A percentile compares a stretch with the other conserved stretches of the same genome.
These are phyloP conservation scores for Phytopythium helicoides DNA, from an alignment of 352 stramenopile genomes.

Conservation along the genomic window DNA sequence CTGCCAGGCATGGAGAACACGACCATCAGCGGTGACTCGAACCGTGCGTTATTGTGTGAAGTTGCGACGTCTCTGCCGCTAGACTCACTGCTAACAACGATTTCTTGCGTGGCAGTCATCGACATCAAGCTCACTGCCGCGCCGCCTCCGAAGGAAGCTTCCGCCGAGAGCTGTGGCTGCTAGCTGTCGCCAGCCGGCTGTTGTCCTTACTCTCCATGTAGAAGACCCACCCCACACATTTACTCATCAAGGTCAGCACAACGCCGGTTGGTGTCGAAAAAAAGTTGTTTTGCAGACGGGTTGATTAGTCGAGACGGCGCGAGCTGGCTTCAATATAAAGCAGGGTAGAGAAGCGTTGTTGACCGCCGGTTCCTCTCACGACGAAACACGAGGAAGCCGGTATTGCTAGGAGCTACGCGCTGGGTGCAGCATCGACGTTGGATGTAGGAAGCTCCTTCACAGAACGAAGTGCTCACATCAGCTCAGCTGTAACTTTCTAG, in stretches of 20 bases:
- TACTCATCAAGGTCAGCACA: conserved; percentile 11
- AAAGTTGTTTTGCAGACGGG: conserved; percentile 13
- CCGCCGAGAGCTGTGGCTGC: conserved; percentile 69
- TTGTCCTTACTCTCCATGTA: not conserved
- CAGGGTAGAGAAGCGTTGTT: not conserved
- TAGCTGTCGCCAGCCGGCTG: conserved; percentile 13
- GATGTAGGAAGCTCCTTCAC: too few relatives aligned
- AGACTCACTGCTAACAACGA: not conserved
- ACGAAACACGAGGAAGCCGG: too few relatives aligned
- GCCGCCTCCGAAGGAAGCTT: conserved; percentile 71
- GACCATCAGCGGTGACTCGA: conserved; percentile 84
- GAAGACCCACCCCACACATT: conserved; percentile 7
- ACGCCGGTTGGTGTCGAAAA: conserved; percentile 16
- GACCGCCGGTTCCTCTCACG: too few relatives aligned
- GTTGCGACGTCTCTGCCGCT: not conserved
- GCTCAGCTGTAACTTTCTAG: too few relatives aligned
- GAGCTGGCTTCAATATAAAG: conserved; percentile 10
- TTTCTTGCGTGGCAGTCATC: conserved; percentile 49
- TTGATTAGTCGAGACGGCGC: conserved; percentile 14
- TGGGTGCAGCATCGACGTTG: too few relatives aligned
- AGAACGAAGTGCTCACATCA: too few relatives aligned
- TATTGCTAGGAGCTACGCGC: too few relatives aligned
- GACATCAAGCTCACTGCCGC: conserved; percentile 88
- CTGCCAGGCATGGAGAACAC: conserved; percentile 95
- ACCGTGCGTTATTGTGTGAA: conserved; percentile 61